Conservation (phyloP, 1,284 basidiomycete species). For the Boletus semigastroideus region DNA sequence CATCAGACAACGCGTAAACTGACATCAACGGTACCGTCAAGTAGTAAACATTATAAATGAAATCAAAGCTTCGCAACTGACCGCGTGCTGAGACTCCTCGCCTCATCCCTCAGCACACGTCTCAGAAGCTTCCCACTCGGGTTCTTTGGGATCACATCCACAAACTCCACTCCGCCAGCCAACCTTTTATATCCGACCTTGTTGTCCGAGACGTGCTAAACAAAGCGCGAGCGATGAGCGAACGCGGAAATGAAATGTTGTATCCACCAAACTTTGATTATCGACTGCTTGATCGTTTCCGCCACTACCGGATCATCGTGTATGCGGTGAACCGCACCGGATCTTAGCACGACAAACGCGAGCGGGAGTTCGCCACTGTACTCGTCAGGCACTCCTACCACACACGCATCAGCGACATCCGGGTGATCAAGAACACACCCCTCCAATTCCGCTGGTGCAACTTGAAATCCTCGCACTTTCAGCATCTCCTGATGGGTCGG, state of each 20-base stretch:
- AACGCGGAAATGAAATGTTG: background rate
- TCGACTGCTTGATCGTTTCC: conserved; percentile 43
- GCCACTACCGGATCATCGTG: conserved; percentile 33
- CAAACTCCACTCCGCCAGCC: conserved; percentile 64
- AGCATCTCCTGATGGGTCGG: conserved; percentile 48
- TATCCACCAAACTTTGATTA: conserved; percentile 35
- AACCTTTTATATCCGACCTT: conserved; percentile 75
- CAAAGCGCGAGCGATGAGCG: background rate
- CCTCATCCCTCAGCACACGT: conserved; percentile 43
- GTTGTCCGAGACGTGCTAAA: conserved; percentile 64
- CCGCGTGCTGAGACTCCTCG: conserved; percentile 16
- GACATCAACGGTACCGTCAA: background rate
- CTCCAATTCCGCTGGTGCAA: conserved; percentile 67
- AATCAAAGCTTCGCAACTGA: conserved; percentile 27
- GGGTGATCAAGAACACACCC: conserved; percentile 69
- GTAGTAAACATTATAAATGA: background rate
- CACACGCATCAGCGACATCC: conserved; percentile 57
- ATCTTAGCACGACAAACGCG: conserved; percentile 64
- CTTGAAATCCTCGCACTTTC: conserved; percentile 68
- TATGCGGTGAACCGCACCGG: conserved; percentile 42
- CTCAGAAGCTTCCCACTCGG: conserved; percentile 66
- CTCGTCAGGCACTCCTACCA: conserved; percentile 76
- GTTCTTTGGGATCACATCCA: conserved; percentile 70
- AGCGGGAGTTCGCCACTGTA: conserved; percentile 78
- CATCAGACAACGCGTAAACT: too few relatives aligned